Percentiles rank a stretch among this genome's conserved stretches.
These are phyloP conservation scores for Plasmopara viticola DNA, from an alignment of 352 stramenopile species.

Conservation along the genomic window DNA sequence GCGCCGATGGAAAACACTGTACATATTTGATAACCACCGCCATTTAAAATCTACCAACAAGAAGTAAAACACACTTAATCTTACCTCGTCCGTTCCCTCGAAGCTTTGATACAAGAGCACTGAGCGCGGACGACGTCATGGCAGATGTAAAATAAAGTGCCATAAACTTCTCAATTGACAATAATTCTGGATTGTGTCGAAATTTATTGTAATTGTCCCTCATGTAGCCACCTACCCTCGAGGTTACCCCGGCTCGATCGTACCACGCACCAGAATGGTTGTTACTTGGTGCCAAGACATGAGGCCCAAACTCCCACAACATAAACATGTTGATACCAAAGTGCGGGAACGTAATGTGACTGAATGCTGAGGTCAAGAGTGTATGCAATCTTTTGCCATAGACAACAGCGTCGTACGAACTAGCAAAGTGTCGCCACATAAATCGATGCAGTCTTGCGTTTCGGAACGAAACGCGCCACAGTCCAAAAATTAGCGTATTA, in stretches of 20 bases:
- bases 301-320: constrained; percentile 78
- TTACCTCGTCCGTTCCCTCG: constrained; percentile 50
- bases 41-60: neutral
- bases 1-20: constrained; percentile 77
- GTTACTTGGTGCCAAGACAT: constrained; percentile 55
- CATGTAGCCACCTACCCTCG: constrained; percentile 37
- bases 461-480: constrained; percentile 64
- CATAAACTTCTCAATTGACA: constrained; percentile 62
- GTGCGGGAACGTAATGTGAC: constrained; percentile 75
- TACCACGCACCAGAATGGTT: constrained; percentile 39
- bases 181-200: constrained; percentile 22
- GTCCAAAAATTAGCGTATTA: constrained; percentile 64
- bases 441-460: constrained; percentile 44
- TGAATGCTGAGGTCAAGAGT: constrained; percentile 74
- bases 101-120: constrained; percentile 56
- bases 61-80: neutral
- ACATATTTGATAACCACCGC: constrained; percentile 1
- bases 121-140: constrained; percentile 60
- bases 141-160: constrained; percentile 67
- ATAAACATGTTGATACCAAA: constrained; percentile 88
- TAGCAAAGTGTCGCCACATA: constrained; percentile 82
- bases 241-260: constrained; percentile 42
- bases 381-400: constrained; percentile 63
- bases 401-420: constrained; percentile 69
- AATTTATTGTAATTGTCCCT: constrained; percentile 27